Evolutionary conservation across 2,329 filamentous ascomycete species (phyloP).

Genomic region (Helotiales sp.): DNA sequence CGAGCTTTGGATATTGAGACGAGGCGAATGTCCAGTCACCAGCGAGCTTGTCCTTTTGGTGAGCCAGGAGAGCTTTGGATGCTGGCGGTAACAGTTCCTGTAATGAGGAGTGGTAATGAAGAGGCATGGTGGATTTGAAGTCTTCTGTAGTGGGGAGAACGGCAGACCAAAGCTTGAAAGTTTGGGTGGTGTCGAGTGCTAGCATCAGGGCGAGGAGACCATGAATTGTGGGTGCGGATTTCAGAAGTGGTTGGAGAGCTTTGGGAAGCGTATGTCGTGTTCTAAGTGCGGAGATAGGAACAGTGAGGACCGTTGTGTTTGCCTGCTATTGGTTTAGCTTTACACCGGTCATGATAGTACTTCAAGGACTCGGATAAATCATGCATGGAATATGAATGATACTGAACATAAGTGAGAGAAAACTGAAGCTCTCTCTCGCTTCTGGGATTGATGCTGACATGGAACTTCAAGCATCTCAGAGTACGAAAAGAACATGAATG

Average conservation of each 20-base stretch:
- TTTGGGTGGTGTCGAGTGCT: constrained; percentile 50
- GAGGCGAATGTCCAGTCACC: constrained; percentile 49
- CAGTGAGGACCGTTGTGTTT: constrained; percentile 61
- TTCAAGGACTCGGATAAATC: too few species aligned
- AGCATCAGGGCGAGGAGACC: constrained; percentile 71
- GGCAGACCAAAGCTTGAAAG: constrained; percentile 59
- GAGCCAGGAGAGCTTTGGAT: constrained; percentile 47
- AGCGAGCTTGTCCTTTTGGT: constrained; percentile 54
- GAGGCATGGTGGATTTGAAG: constrained; percentile 57
- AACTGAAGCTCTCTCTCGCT: too few species aligned
- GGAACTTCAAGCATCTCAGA: too few species aligned
- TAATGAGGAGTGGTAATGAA: constrained; percentile 50
- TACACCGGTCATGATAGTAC: too few species aligned
- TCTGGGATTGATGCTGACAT: too few species aligned
- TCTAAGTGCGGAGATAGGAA: constrained; percentile 64
- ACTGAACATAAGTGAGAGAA: too few species aligned
- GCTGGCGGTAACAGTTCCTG: constrained; percentile 46
- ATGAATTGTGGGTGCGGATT: constrained; percentile 53
- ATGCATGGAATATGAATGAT: too few species aligned
- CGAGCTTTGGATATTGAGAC: constrained; percentile 41
- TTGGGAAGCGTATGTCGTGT: constrained; percentile 61
- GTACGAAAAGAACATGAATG: too few species aligned
- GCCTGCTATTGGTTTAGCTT: too few species aligned
- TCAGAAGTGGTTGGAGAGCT: constrained; percentile 42
- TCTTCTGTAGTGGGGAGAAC: constrained; percentile 66